Conservation (phyloP, 2,329 filamentous ascomycete genomes). For the Alternaria arborescens region DNA sequence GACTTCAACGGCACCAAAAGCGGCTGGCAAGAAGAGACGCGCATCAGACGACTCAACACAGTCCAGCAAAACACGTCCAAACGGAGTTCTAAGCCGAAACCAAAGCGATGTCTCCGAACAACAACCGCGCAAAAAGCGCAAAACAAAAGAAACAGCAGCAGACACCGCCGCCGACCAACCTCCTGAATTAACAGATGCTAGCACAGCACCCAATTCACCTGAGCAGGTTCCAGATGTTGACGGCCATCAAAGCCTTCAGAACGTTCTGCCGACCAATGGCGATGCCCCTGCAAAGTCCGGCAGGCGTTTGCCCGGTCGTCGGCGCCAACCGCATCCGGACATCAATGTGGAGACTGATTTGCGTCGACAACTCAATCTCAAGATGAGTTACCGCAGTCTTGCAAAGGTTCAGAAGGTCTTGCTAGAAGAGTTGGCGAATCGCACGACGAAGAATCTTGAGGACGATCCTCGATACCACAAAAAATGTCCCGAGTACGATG, state of each 20-base stretch:
- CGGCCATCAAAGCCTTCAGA: conserved; percentile 42
- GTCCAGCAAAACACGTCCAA: conserved; percentile 44
- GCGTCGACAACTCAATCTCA: conserved; percentile 70
- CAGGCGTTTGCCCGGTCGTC: conserved; percentile 54
- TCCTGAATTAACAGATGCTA: conserved; percentile 49
- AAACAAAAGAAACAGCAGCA: conserved; percentile 37
- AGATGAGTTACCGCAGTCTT: conserved; percentile 70
- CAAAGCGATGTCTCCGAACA: conserved; percentile 48
- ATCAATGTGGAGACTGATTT: conserved; percentile 57
- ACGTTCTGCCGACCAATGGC: conserved; percentile 47
- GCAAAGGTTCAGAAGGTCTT: conserved; percentile 70
- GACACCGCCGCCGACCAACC: conserved; percentile 43
- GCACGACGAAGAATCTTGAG: conserved; percentile 66
- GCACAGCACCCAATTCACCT: conserved; percentile 47
- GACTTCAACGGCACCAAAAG: conserved; percentile 30
- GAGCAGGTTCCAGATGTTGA: conserved; percentile 48
- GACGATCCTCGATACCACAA: conserved; percentile 63
- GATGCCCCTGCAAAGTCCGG: conserved; percentile 48
- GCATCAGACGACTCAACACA: conserved; percentile 44
- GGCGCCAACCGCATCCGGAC: conserved; percentile 58
- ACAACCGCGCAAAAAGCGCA: conserved; percentile 49
- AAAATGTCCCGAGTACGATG: conserved; percentile 62
- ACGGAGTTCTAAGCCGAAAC: conserved; percentile 47
- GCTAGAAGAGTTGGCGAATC: conserved; percentile 70
- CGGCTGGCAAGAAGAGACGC: conserved; percentile 43